These are phyloP conservation scores for Arctostaphylos glauca DNA, from an alignment of 148 eudicot species.

Conservation along the genomic window DNA sequence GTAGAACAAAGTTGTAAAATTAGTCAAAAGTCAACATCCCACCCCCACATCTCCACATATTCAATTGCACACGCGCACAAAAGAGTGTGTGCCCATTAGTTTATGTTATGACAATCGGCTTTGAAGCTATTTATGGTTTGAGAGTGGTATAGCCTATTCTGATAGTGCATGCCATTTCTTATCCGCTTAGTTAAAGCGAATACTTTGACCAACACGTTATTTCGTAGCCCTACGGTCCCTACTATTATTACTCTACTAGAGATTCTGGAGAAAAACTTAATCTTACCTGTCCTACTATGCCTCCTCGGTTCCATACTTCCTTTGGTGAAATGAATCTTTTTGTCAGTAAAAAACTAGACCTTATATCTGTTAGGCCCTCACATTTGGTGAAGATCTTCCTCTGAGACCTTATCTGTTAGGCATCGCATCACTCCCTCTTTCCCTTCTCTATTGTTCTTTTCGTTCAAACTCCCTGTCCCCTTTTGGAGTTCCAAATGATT, in stretches of 20 bases:
- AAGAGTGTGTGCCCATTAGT: too few relatives aligned
- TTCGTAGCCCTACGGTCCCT: background rate
- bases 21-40: too few relatives aligned
- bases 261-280: background rate
- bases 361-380: background rate
- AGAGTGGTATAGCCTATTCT: background rate
- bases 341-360: background rate
- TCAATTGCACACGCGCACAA: too few relatives aligned
- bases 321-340: too few relatives aligned
- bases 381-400: background rate
- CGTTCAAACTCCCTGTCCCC: too few relatives aligned
- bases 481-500: background rate
- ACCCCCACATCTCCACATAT: too few relatives aligned
- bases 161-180: background rate
- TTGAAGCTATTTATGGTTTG: background rate
- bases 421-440: background rate
- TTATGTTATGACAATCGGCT: too few relatives aligned
- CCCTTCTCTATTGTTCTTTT: background rate
- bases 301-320: too few relatives aligned
- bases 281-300: too few relatives aligned
- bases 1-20: too few relatives aligned
- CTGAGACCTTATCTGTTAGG: background rate
- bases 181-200: background rate
- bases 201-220: background rate
- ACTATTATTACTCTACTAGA: background rate